Evolutionary conservation across 208 protist species (phyloP).

Genomic region (Trypanosoma theileri): DNA sequence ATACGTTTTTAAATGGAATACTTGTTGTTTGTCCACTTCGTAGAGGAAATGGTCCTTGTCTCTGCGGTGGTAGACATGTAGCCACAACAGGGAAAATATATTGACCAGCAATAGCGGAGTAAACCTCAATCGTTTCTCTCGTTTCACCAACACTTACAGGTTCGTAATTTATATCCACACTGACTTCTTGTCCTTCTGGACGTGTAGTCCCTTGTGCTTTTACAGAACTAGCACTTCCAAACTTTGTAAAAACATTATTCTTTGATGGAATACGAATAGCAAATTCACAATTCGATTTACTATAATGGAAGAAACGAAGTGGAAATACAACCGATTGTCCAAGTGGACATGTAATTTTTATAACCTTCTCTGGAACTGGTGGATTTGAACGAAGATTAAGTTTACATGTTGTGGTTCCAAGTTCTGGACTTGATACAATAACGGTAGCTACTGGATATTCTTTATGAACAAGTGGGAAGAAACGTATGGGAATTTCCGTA

Average conservation of each 20-base stretch:
- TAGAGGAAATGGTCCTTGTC: constrained; percentile 92
- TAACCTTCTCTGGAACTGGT: constrained; percentile 63
- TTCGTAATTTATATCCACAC: constrained; percentile 93
- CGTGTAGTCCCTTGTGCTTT: constrained; percentile 36
- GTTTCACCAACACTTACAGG: constrained; percentile 81
- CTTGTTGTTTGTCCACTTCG: constrained; percentile 50
- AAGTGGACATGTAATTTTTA: constrained; percentile 84
- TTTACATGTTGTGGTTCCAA: constrained; percentile 84
- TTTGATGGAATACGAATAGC: constrained; percentile 54
- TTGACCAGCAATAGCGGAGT: constrained; percentile 81
- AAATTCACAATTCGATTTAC: constrained; percentile 83
- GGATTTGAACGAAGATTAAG: constrained; percentile 52
- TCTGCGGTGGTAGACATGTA: constrained; percentile 84
- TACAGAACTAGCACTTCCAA: constrained; percentile 36
- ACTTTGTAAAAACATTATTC: constrained; percentile 48
- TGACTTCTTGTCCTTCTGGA: constrained; percentile 87
- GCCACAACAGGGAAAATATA: constrained; percentile 92
- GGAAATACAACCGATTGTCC: constrained; percentile 72
- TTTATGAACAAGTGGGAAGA: constrained; percentile 87
- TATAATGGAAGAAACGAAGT: constrained; percentile 76
- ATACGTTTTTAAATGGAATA: constrained; percentile 95
- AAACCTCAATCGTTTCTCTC: constrained; percentile 80
- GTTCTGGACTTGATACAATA: constrained; percentile 67
- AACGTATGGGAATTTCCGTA: constrained; percentile 66
- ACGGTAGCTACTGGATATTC: constrained; percentile 65